Conservation (phyloP, 1,284 basidiomycete species). For the Ceratobasidium sp. region DNA sequence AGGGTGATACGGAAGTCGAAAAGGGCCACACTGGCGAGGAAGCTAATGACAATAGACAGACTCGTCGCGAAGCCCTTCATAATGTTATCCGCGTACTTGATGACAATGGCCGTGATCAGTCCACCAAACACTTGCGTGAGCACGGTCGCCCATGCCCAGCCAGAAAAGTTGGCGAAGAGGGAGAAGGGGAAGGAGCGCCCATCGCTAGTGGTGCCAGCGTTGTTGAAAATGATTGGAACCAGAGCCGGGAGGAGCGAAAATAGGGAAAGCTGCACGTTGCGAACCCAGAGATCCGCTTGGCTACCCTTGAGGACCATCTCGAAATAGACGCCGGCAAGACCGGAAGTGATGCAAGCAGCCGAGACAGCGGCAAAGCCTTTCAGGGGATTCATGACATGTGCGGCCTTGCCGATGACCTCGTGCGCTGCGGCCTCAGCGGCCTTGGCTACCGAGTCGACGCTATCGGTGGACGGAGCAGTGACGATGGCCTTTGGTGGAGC, state of each 20-base stretch:
- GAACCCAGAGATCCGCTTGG: constrained; percentile 89
- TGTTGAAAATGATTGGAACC: constrained; percentile 75
- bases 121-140: constrained; percentile 88
- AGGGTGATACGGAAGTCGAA: constrained; percentile 88
- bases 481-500: constrained; percentile 47
- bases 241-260: constrained; percentile 93
- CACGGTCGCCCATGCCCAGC: constrained; percentile 92
- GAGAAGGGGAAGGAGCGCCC: constrained; percentile 44
- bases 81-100: constrained; percentile 88
- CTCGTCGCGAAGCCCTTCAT: constrained; percentile 94
- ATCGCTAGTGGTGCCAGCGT: constrained; percentile 41
- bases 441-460: constrained; percentile 44
- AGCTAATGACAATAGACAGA: constrained; percentile 90
- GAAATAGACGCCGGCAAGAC: constrained; percentile 98
- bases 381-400: constrained; percentile 73
- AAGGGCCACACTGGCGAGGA: constrained; percentile 84
- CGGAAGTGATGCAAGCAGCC: constrained; percentile 93
- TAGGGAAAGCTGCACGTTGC: constrained; percentile 94
- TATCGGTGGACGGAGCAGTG: constrained; percentile 46
- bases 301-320: constrained; percentile 97
- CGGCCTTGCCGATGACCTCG: constrained; percentile 42
- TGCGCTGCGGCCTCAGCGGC: constrained; percentile 46
- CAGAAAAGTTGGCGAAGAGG: constrained; percentile 75
- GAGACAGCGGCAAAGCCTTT: constrained; percentile 87
- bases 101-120: constrained; percentile 85